Evolutionary conservation across 768 basidiomycete species (phyloP), one percentile per base, ranked within the genome.

Genomic region (Vararia minispora): DNA sequence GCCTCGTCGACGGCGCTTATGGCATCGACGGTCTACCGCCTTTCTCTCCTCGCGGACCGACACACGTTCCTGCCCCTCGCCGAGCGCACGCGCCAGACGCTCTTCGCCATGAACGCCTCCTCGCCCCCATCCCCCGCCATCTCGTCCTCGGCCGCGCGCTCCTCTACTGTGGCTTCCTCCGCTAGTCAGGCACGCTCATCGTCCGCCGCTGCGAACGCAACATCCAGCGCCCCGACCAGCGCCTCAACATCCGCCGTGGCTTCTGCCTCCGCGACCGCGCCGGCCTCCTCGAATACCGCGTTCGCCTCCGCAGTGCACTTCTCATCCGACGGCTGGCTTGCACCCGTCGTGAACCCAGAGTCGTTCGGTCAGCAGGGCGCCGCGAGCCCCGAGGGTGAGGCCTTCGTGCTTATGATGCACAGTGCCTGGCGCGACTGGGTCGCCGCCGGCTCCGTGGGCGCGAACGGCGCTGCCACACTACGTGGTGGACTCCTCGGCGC

Each of bases 391-490:
- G 89, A 92, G 55, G 77, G 68, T 0, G 69, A 91, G 59, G 83
- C 81, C 6, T 92, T 92, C 55, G 72, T 83, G 9, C 55, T 91
- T 5, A 66, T 77, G 51, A 65, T 90, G 58, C 66, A 87, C 41
- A 71, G 83, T 1, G 81, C 82, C 4, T 84, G 76, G 66, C 62
- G 67, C 30, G 87, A 88, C 46, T 89, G 86, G 84, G 65, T 69
- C 1, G 61, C 58, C 1, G 66, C 54, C 21, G 79, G 81, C 0
- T 58, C 68, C 3, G 58, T 62, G 20, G 77, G 78, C 6, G 60
- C 56, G n/a, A 76, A 68, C 49, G 57, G 43, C 14, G 65, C 58
- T 10, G 25, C 35, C 21, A 13, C 24, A 5, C 13, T 13, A 11
- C 18, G 11, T 8, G 21, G 35, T 5, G 5, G 8, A 18, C 31